Percentiles rank a stretch among this genome's conserved stretches.
phyloP scores from a whole-genome alignment of 768 basidiomycete species.

The Lentinula boryana region DNA sequence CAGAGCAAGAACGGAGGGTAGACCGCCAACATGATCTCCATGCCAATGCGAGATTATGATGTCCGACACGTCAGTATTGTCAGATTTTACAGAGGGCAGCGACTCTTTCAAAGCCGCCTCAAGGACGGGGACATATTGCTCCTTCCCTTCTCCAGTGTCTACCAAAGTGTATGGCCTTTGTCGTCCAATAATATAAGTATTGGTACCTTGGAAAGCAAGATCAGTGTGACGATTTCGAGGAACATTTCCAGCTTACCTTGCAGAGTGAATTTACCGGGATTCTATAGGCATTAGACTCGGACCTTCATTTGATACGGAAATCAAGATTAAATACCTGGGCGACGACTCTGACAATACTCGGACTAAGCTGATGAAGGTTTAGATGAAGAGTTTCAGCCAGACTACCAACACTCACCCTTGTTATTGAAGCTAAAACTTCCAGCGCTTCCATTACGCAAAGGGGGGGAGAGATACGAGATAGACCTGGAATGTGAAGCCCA shows the following conservation, averaged over 20 bases:
- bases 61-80: conserved; percentile 66
- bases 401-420: conserved; percentile 35
- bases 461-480: background rate
- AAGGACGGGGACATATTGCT: conserved; percentile 63
- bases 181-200: conserved; percentile 79
- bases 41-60: conserved; percentile 93
- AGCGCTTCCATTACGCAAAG: conserved; percentile 38
- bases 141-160: conserved; percentile 76
- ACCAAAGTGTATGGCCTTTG: conserved; percentile 70
- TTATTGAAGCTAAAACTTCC: conserved; percentile 45
- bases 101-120: conserved; percentile 48
- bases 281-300: conserved; percentile 34
- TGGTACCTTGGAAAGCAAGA: conserved; percentile 53
- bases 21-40: conserved; percentile 76
- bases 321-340: conserved; percentile 54
- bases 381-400: background rate
- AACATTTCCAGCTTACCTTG: conserved; percentile 48
- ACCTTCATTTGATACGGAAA: background rate
- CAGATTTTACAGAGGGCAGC: conserved; percentile 21
- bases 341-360: conserved; percentile 60
- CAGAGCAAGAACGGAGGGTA: conserved; percentile 62
- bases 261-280: conserved; percentile 84
- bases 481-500: background rate
- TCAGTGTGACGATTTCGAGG: background rate
- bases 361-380: conserved; percentile 47